These are phyloP conservation scores for Komagataea norvegica DNA, from an alignment of 1,139 yeast species.

Conservation along the genomic window DNA sequence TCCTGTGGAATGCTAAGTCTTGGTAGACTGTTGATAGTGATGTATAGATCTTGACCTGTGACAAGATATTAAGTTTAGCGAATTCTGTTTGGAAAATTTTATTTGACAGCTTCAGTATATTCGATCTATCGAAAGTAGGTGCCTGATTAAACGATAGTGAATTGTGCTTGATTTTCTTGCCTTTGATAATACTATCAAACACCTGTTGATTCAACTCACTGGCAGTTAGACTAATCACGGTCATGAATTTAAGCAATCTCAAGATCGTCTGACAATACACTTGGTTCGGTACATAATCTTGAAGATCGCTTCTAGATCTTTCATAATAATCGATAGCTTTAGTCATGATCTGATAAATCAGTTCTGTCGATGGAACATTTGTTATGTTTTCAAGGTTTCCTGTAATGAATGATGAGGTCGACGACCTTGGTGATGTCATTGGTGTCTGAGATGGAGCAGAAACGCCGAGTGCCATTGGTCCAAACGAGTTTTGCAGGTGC, in stretches of 20 bases:
- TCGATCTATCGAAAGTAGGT: constrained; percentile 32
- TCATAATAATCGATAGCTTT: constrained; percentile 57
- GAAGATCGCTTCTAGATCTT: constrained; percentile 52
- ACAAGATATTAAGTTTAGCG: constrained; percentile 40
- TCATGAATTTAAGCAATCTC: constrained; percentile 59
- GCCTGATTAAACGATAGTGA: constrained; percentile 18
- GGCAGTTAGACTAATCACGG: constrained; percentile 44
- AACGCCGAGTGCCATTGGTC: too few relatives aligned
- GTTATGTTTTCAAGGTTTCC: constrained; percentile 21
- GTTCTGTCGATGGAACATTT: constrained; percentile 36
- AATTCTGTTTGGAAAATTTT: constrained; percentile 38
- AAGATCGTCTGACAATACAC: constrained; percentile 72
- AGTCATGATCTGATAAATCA: constrained; percentile 46
- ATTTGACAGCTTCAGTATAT: constrained; percentile 49
- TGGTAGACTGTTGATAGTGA: constrained; percentile 64
- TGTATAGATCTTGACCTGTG: constrained; percentile 59
- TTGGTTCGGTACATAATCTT: constrained; percentile 78
- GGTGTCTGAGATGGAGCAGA: constrained; percentile 25
- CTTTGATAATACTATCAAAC: constrained; percentile 38
- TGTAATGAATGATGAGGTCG: constrained; percentile 26
- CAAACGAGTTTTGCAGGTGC: not conserved
- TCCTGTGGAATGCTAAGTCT: constrained; percentile 57
- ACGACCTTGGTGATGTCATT: constrained; percentile 38
- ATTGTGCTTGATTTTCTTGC: constrained; percentile 24
- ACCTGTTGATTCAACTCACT: constrained; percentile 43